Percentiles rank a stretch among this genome's conserved stretches.
Conservation (phyloP, 2,329 filamentous ascomycete genomes). For the Sporothrix mexicana region DNA sequence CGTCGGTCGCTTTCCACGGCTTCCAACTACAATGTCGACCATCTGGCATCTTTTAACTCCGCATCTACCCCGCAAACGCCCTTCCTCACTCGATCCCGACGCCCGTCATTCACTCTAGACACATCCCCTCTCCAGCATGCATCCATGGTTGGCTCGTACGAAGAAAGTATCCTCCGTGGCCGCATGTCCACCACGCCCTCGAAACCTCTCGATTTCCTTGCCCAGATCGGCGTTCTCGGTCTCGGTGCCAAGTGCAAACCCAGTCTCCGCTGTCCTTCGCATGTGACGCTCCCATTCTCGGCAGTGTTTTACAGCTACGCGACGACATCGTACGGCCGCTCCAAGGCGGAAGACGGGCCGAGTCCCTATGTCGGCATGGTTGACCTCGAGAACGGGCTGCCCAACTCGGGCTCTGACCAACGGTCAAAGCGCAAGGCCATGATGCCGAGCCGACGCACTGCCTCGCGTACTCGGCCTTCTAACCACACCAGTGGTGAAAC, state of each 20-base stretch:
- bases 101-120: conserved; percentile 76
- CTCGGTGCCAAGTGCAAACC: conserved; percentile 81
- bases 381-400: conserved; percentile 82
- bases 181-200: conserved; percentile 97
- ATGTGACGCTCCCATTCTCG: conserved; percentile 88
- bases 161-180: conserved; percentile 92
- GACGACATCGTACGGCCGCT: conserved; percentile 66
- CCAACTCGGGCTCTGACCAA: conserved; percentile 56
- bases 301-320: conserved; percentile 96
- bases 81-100: conserved; percentile 60
- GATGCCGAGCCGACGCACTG: conserved; percentile 50
- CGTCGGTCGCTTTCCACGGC: conserved; percentile 74
- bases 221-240: conserved; percentile 92
- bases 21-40: conserved; percentile 46
- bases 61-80: conserved; percentile 51
- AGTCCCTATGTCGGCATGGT: conserved; percentile 96
- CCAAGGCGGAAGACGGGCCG: conserved; percentile 78
- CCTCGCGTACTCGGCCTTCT: conserved; percentile 7
- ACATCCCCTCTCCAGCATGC: conserved; percentile 81
- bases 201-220: conserved; percentile 88
- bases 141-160: conserved; percentile 96
- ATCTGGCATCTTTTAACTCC: conserved; percentile 43
- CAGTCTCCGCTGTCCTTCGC: conserved; percentile 81
- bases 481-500: background rate
- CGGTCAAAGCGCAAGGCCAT: conserved; percentile 53